A percentile compares a stretch with the other conserved stretches of the same genome.
phyloP scores from a whole-genome alignment of 805 yeast genomes.

The Suhomyces tanzawaensis region DNA sequence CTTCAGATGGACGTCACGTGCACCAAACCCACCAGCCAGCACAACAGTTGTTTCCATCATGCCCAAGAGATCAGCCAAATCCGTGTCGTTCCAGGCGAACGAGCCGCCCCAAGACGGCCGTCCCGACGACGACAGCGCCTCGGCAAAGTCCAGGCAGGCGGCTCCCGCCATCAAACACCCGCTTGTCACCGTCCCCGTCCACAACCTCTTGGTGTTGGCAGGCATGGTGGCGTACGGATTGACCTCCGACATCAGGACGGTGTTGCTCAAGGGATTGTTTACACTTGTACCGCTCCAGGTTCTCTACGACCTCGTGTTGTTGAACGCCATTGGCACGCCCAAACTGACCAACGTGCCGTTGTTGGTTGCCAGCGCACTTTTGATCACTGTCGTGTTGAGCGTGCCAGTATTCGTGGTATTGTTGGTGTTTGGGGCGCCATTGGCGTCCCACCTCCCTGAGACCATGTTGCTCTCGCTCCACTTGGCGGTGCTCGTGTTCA shows the following conservation, averaged over 20 bases:
- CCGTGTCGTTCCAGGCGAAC: slow-evolving; percentile 19
- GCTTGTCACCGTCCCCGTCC: slow-evolving; percentile 26
- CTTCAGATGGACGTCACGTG: no score
- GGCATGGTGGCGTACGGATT: slow-evolving; percentile 33
- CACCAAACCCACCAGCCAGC: no score
- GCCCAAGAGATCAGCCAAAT: slow-evolving; percentile 12
- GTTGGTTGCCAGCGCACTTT: slow-evolving; percentile 20
- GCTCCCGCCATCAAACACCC: slow-evolving; percentile 17
- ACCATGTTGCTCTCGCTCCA: slow-evolving; percentile 64
- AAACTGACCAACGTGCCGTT: slow-evolving; percentile 9
- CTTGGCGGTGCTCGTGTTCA: slow-evolving; percentile 55
- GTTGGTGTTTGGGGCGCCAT: slow-evolving; percentile 80
- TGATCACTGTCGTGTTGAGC: slow-evolving; percentile 35
- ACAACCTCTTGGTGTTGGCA: slow-evolving; percentile 22
- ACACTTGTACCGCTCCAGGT: slow-evolving; percentile 23
- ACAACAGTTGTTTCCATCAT: slow-evolving; percentile 3
- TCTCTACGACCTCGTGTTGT: slow-evolving; percentile 16
- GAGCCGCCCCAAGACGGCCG: neutral
- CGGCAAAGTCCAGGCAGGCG: neutral
- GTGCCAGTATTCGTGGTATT: slow-evolving; percentile 39
- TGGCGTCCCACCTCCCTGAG: slow-evolving; percentile 48
- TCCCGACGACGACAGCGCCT: neutral
- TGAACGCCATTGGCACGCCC: slow-evolving; percentile 1
- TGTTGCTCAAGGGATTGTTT: slow-evolving; percentile 26
- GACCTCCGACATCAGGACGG: slow-evolving; percentile 18